Percentiles rank a stretch among this genome's conserved stretches.
These are phyloP conservation scores for Metschnikowia arizonensis DNA, from an alignment of 805 yeast species.

Conservation along the genomic window DNA sequence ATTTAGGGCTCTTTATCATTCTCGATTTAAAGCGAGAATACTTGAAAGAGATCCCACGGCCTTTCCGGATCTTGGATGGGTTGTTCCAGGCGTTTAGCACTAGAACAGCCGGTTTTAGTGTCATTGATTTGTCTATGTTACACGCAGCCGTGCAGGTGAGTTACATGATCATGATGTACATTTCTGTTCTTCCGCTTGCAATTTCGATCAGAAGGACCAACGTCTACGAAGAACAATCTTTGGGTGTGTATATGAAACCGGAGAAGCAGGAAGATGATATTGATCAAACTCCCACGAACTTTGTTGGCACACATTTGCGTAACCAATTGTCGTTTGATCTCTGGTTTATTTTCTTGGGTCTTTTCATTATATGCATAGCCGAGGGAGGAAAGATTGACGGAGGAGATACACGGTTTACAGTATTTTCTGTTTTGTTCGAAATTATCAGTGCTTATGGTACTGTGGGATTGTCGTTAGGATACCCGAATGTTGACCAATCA, in stretches of 20 bases:
- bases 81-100: constrained; percentile 88
- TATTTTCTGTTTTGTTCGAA: constrained; percentile 78
- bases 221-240: constrained; percentile 94
- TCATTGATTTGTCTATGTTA: constrained; percentile 61
- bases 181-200: constrained; percentile 93
- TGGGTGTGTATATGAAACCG: constrained; percentile 73
- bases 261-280: constrained; percentile 27
- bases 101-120: constrained; percentile 88
- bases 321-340: constrained; percentile 89
- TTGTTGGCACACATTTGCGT: constrained; percentile 82
- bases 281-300: constrained; percentile 50
- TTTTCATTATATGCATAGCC: constrained; percentile 81
- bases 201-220: constrained; percentile 94
- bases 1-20: constrained; percentile 73
- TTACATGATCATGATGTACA: constrained; percentile 96
- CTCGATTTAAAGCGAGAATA: constrained; percentile 57
- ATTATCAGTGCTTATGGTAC: constrained; percentile 95
- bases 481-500: constrained; percentile 62
- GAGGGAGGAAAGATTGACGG: constrained; percentile 62
- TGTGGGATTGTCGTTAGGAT: constrained; percentile 89
- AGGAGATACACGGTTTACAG: constrained; percentile 47
- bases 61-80: constrained; percentile 75
- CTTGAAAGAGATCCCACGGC: constrained; percentile 53
- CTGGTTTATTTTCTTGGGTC: constrained; percentile 87
- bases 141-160: constrained; percentile 93